A percentile compares a stretch with the other conserved stretches of the same genome.
phyloP scores from a whole-genome alignment of 169 alveolate genomes.

The Eimeria brunetti region DNA sequence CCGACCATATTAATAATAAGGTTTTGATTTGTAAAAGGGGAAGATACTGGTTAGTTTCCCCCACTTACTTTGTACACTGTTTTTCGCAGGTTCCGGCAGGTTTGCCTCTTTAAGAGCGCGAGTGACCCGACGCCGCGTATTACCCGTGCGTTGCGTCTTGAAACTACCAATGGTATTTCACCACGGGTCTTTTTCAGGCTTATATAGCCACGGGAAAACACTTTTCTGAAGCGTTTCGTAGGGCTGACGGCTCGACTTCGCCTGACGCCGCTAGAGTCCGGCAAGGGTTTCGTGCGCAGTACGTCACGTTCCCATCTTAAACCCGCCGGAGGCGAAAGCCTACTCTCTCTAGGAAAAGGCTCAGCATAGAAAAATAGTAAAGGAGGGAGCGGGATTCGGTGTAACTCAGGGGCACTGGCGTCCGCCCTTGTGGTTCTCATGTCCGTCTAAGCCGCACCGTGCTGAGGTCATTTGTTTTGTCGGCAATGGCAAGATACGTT shows the following conservation, averaged over 20 bases:
- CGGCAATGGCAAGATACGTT: constrained; percentile 23
- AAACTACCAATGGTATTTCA: constrained; percentile 11
- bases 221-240: not conserved
- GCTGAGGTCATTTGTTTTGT: not conserved
- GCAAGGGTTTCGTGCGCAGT: not conserved
- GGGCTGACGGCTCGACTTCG: not conserved
- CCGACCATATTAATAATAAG: not conserved
- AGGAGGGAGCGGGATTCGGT: not conserved
- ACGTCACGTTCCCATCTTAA: not conserved
- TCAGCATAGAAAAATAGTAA: not conserved
- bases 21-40: constrained; percentile 35
- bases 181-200: not conserved
- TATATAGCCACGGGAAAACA: not conserved
- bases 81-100: constrained; percentile 32
- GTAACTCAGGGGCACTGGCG: not conserved
- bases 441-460: not conserved
- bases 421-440: constrained; percentile 5
- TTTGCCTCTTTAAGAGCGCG: not conserved
- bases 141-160: not conserved
- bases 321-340: not conserved
- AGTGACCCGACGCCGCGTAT: constrained; percentile 49
- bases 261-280: not conserved
- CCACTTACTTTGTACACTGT: not conserved
- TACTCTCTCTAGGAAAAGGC: not conserved
- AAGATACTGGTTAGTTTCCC: not conserved